Evolutionary conservation across 176 grass and related monocot genomes (phyloP), one percentile per base, ranked within the genome.

Genomic region (Puya raimondii): DNA sequence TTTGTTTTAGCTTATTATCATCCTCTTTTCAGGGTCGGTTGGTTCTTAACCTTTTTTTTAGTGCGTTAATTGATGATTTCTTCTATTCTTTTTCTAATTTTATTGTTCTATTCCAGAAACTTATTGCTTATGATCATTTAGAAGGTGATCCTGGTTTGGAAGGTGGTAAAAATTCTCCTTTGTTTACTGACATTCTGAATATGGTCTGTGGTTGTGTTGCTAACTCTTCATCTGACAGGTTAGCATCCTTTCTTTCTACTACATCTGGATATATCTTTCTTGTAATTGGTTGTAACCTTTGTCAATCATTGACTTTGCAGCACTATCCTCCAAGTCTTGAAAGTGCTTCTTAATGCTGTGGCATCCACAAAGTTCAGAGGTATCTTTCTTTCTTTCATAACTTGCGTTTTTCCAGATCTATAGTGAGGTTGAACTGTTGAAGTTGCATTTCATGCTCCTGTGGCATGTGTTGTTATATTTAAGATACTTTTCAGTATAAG

Each of bases 51-150:
- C 52, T 73, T 72, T 82, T 76, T 1, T 63, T 64, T 72, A 48
- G 11, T 51, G 16, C 57, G 66, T 67, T 27, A 9, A 72, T 50
- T 76, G 70, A 70, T 67, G 64, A 8, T 50, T 81, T 12, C 58
- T 67, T 47, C 23, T 14, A 68, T 18, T 61, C 9, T 12, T 49
- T 48, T 81, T 87, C 79, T 91, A 48, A 80, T 65, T 52, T 50
- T 47, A 49, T 21, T 71, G n/a, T 71, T 87, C 23, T 66, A 27
- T 75, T 77, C 27, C 86, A 99, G 95, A 99, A 99, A 99, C 87
- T 99, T 84, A 82, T 99, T 84, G 95, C 95, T 59, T 99, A 99
- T 78, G 90, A 99, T 74, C 95, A 99, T 94, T 85, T 99, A 72
- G 95, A 99, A 83, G 95, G 95, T 27, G 95, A 99, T 81, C 95